Evolutionary conservation across 1,139 yeast genomes (phyloP).

Genomic region (Candida tropicalis): DNA sequence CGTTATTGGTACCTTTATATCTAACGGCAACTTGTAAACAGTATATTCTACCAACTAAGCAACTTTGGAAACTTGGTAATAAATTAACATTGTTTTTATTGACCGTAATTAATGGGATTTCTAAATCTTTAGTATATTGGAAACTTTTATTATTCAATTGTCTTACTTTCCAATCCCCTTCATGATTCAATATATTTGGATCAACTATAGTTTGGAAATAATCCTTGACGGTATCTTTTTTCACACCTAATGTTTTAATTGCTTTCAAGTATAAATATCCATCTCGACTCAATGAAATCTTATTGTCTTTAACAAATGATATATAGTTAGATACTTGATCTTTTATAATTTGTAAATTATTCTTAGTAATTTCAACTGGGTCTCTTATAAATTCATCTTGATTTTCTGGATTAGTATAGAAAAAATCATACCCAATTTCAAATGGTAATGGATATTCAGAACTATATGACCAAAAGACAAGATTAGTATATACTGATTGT

Average conservation of each 20-base stretch:
- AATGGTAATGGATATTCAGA: slow-evolving; percentile 48
- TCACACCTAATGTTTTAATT: slow-evolving; percentile 40
- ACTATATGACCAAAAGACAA: slow-evolving; percentile 46
- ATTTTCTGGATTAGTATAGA: slow-evolving; percentile 28
- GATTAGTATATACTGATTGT: slow-evolving; percentile 35
- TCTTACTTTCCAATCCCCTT: slow-evolving; percentile 32
- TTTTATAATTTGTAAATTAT: slow-evolving; percentile 40
- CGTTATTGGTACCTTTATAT: slow-evolving; percentile 42
- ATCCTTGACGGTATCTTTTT: slow-evolving; percentile 44
- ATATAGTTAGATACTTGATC: slow-evolving; percentile 38
- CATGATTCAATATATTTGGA: slow-evolving; percentile 25
- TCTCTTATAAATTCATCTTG: slow-evolving; percentile 20
- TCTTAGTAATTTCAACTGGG: slow-evolving; percentile 36
- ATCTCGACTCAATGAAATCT: slow-evolving; percentile 34
- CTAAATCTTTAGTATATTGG: slow-evolving; percentile 33
- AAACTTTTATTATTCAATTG: slow-evolving; percentile 21
- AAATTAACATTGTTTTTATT: slow-evolving; percentile 45
- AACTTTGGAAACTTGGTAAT: slow-evolving; percentile 47
- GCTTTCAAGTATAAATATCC: slow-evolving; percentile 43
- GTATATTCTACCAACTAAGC: slow-evolving; percentile 46
- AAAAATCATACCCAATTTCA: slow-evolving; percentile 44
- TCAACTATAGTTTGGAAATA: slow-evolving; percentile 34
- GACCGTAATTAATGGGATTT: slow-evolving; percentile 32
- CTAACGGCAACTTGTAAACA: slow-evolving; percentile 43
- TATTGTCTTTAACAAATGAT: slow-evolving; percentile 36